A percentile compares a stretch with the other conserved stretches of the same genome.
Evolutionary conservation across 192 early-diverging fungal genomes (phyloP).

Genomic region (Powellomyces hirtus): DNA sequence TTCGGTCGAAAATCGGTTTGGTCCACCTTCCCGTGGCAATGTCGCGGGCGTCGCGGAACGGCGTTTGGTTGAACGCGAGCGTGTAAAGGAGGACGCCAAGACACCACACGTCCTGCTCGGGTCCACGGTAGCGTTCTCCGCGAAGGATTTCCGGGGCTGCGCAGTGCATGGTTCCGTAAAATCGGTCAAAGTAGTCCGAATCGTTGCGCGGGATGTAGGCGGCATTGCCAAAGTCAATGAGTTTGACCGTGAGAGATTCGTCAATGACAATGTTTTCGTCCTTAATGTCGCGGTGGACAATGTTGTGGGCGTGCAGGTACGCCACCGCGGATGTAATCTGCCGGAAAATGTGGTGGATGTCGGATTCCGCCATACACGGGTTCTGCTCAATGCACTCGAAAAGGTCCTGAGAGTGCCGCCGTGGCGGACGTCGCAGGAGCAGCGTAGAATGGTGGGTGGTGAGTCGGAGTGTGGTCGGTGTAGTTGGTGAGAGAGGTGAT

Average conservation of each 20-base stretch:
- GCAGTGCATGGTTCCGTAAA: constrained; percentile 75
- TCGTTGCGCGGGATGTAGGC: constrained; percentile 54
- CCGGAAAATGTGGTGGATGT: constrained; percentile 46
- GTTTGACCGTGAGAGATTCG: constrained; percentile 50
- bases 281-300: constrained; percentile 80
- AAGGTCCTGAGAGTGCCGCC: constrained; percentile 32
- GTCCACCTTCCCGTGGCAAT: constrained; percentile 6
- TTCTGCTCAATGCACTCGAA: constrained; percentile 48
- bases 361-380: constrained; percentile 48
- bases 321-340: constrained; percentile 41
- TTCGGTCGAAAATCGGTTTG: constrained; percentile 11
- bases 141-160: constrained; percentile 70
- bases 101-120: constrained; percentile 79
- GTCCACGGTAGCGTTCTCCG: constrained; percentile 69
- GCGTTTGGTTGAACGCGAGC: constrained; percentile 62
- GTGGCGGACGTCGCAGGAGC: not conserved
- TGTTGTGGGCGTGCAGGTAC: constrained; percentile 39
- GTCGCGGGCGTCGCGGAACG: constrained; percentile 15
- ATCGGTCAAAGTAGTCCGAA: constrained; percentile 62
- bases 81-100: constrained; percentile 77
- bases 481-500: not conserved
- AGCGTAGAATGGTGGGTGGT: not conserved
- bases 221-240: constrained; percentile 83
- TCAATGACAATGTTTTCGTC: constrained; percentile 76
- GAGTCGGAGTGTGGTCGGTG: constrained; percentile 10